phyloP scores from a whole-genome alignment of 2,329 filamentous ascomycete genomes.

The Aspergillus quadricinctus region DNA sequence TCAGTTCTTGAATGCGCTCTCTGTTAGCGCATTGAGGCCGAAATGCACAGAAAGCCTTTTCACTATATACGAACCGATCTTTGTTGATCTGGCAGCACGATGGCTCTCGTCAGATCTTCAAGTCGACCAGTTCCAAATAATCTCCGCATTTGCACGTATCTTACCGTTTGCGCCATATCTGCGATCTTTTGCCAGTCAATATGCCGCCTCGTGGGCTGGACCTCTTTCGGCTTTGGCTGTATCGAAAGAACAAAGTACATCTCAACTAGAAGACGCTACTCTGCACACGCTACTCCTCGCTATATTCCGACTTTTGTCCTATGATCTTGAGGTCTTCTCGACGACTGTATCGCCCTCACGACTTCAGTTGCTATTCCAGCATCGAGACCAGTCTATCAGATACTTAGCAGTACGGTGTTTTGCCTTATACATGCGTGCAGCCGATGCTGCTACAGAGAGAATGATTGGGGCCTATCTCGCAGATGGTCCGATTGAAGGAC shows the following conservation, averaged over 20 bases:
- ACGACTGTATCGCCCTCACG: slow-evolving; percentile 60
- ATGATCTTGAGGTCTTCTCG: slow-evolving; percentile 66
- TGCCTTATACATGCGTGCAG: slow-evolving; percentile 70
- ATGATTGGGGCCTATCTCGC: slow-evolving; percentile 66
- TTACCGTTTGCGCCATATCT: slow-evolving; percentile 79
- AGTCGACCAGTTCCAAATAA: slow-evolving; percentile 40
- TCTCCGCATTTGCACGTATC: slow-evolving; percentile 73
- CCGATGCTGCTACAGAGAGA: slow-evolving; percentile 71
- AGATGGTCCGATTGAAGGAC: slow-evolving; percentile 58
- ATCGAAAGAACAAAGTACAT: slow-evolving; percentile 25
- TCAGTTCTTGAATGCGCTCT: slow-evolving; percentile 67
- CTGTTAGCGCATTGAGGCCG: slow-evolving; percentile 64
- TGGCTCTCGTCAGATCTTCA: slow-evolving; percentile 54
- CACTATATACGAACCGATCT: slow-evolving; percentile 66
- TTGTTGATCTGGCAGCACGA: slow-evolving; percentile 77
- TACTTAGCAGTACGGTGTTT: slow-evolving; percentile 81
- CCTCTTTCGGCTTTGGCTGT: slow-evolving; percentile 29
- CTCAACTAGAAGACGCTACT: slow-evolving; percentile 33
- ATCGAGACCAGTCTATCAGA: slow-evolving; percentile 57
- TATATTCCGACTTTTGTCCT: slow-evolving; percentile 73
- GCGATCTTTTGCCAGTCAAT: slow-evolving; percentile 63
- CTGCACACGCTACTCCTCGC: slow-evolving; percentile 57
- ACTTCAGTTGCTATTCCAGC: slow-evolving; percentile 65
- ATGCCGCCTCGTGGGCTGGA: slow-evolving; percentile 31
- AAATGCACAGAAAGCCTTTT: slow-evolving; percentile 70